phyloP scores from a whole-genome alignment of 1,284 basidiomycete genomes.

The Rhodotorula sp. region DNA sequence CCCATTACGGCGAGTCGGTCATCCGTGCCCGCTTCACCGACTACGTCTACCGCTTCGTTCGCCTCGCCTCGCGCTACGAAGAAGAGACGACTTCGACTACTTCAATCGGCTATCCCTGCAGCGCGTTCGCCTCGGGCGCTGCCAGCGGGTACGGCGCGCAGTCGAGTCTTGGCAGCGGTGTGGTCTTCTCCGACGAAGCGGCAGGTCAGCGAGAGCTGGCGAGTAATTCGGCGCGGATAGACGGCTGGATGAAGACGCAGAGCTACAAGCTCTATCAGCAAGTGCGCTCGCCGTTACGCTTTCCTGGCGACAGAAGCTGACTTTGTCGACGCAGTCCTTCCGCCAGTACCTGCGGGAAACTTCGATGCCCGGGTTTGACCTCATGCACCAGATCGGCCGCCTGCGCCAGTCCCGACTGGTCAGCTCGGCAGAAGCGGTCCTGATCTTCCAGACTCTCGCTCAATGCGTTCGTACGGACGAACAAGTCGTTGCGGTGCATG shows the following conservation, averaged over 20 bases:
- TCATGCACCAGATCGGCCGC: conserved; percentile 67
- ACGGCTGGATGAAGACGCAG: conserved; percentile 71
- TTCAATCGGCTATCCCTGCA: conserved; percentile 57
- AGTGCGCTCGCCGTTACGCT: conserved; percentile 51
- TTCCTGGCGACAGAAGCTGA: background rate
- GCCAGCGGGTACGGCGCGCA: conserved; percentile 3
- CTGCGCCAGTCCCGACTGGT: conserved; percentile 64
- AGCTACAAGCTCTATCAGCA: conserved; percentile 62
- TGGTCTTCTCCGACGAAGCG: conserved; percentile 65
- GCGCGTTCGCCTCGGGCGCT: conserved; percentile 49
- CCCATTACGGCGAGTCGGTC: conserved; percentile 72
- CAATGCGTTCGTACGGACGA: conserved; percentile 72
- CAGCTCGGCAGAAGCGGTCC: conserved; percentile 62
- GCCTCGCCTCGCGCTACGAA: conserved; percentile 73
- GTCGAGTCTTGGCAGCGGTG: conserved; percentile 61
- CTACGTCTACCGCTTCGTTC: conserved; percentile 69
- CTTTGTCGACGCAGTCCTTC: conserved; percentile 56
- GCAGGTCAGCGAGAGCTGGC: conserved; percentile 61
- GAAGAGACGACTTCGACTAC: conserved; percentile 66
- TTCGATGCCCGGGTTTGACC: conserved; percentile 64
- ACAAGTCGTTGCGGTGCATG: conserved; percentile 78
- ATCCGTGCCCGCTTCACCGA: conserved; percentile 76
- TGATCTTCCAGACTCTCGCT: conserved; percentile 71
- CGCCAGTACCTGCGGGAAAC: conserved; percentile 52
- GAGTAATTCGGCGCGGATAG: conserved; percentile 68